These are phyloP conservation scores for Fusarium napiforme DNA, from an alignment of 2,329 filamentous ascomycete genomes.

Conservation along the genomic window DNA sequence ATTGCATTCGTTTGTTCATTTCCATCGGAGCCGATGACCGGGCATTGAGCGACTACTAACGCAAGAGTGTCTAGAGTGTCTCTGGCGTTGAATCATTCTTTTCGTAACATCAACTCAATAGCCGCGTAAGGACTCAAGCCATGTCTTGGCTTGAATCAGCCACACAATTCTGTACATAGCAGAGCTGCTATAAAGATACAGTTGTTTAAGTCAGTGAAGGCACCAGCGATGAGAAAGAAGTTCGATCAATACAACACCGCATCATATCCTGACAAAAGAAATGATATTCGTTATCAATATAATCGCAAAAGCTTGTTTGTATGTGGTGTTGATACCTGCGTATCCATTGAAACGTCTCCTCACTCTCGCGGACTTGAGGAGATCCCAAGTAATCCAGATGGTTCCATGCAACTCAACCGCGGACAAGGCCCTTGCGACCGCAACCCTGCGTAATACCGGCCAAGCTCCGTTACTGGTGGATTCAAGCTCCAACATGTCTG, in stretches of 20 bases:
- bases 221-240: not conserved
- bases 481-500: not conserved
- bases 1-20: conserved; percentile 20
- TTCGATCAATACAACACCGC: not conserved
- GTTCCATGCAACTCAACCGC: conserved; percentile 24
- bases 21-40: conserved; percentile 42
- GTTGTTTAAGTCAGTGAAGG: not conserved
- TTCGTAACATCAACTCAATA: conserved; percentile 38
- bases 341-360: conserved; percentile 6
- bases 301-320: not conserved
- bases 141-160: conserved; percentile 2
- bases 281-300: too few species aligned
- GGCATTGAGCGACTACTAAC: conserved; percentile 15
- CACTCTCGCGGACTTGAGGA: not conserved
- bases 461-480: conserved; percentile 37
- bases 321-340: not conserved
- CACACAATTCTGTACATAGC: conserved; percentile 2
- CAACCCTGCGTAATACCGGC: conserved; percentile 18
- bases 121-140: conserved; percentile 22
- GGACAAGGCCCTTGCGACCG: conserved; percentile 24
- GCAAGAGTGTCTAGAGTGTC: not conserved
- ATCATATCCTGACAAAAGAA: not conserved
- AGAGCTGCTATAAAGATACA: not conserved
- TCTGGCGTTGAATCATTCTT: conserved; percentile 10
- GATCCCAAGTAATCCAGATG: conserved; percentile 31